Evolutionary conservation across 768 basidiomycete species (phyloP), one percentile per base, ranked within the genome.

Genomic region (Russula vinacea): DNA sequence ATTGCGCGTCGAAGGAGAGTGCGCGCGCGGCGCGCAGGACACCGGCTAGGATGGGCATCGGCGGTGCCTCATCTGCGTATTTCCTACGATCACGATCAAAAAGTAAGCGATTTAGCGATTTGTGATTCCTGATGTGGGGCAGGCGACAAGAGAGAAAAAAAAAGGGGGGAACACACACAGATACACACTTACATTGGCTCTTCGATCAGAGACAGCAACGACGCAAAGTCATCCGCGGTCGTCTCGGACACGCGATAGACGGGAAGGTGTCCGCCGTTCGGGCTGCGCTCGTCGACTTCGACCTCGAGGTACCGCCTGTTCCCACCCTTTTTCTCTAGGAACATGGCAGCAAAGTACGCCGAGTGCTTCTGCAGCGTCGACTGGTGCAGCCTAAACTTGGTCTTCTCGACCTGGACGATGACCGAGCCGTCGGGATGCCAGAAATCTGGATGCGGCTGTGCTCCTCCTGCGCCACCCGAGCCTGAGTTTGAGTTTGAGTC

Each of bases 371-470:
- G 62, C 6, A 80, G 72, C n/a, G 70, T 71, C 56, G 74, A 76
- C 19, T 74, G 69, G n/a, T 78, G 75, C 17, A 80, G 64, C 22
- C 70, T 71, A 68, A 78, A 79, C 39, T 75, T 69, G 4, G 70
- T 73, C 22, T 71, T 68, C n/a, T 72, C 66, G n/a, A 77, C 64
- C 51, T 76, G 72, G 10, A 81, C 53, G 42, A 77, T 70, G 1
- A 77, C 69, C 9, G 72, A 73, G 1, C 77, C 78, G 60, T 77
- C 77, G 24, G 71, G 69, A 29, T 74, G 67, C 78, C 78, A 78
- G 55, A 76, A 71, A 19, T 62, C 59, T 0, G 60, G 57, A 54
- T 72, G 71, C 5, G 44, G 37, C n/a, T 1, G 35, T 26, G 10
- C 56, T 2, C 1, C 40, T 1, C 1, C n/a, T n/a, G n/a, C n/a